These are phyloP conservation scores for Toxoplasma gondii DNA, from an alignment of 169 alveolate species.

Conservation along the genomic window DNA sequence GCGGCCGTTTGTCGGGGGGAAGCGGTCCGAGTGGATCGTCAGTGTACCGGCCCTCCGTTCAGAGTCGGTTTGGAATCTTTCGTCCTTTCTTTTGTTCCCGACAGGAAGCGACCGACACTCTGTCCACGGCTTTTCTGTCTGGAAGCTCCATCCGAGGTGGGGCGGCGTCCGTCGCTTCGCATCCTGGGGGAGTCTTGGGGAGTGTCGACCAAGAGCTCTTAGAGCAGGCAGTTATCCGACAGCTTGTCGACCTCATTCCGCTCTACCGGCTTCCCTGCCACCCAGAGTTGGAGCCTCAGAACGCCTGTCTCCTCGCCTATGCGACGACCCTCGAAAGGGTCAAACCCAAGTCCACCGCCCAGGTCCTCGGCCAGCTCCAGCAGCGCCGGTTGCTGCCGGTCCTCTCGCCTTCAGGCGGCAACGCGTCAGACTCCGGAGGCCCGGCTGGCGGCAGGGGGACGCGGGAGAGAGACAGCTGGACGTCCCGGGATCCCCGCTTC, in stretches of 20 bases:
- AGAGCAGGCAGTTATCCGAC: slow-evolving; percentile 59
- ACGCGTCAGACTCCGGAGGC: not conserved
- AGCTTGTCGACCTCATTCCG: slow-evolving; percentile 60
- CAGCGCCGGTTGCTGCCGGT: slow-evolving; percentile 1
- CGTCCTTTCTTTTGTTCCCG: not conserved
- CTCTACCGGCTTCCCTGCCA: slow-evolving; percentile 36
- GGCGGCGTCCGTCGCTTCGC: not conserved
- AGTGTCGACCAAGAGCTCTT: slow-evolving; percentile 43
- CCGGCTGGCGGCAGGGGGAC: not conserved
- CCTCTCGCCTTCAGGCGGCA: slow-evolving; percentile 3
- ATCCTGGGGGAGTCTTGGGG: not conserved
- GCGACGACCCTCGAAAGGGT: slow-evolving; percentile 32
- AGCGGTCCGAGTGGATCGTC: not conserved
- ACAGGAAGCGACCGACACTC: not conserved
- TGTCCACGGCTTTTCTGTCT: not conserved
- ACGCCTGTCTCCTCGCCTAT: slow-evolving; percentile 45
- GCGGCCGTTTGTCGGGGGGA: not conserved
- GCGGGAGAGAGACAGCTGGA: not conserved
- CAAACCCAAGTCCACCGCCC: slow-evolving; percentile 54
- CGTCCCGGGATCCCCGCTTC: not conserved
- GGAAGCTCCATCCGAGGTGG: not conserved
- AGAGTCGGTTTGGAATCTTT: not conserved
- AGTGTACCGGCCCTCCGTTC: not conserved
- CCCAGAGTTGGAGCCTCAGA: slow-evolving; percentile 43
- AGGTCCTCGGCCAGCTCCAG: slow-evolving; percentile 54